These are phyloP conservation scores for Aspergillus funiculosus DNA, from an alignment of 495 filamentous ascomycete species.

Conservation along the genomic window DNA sequence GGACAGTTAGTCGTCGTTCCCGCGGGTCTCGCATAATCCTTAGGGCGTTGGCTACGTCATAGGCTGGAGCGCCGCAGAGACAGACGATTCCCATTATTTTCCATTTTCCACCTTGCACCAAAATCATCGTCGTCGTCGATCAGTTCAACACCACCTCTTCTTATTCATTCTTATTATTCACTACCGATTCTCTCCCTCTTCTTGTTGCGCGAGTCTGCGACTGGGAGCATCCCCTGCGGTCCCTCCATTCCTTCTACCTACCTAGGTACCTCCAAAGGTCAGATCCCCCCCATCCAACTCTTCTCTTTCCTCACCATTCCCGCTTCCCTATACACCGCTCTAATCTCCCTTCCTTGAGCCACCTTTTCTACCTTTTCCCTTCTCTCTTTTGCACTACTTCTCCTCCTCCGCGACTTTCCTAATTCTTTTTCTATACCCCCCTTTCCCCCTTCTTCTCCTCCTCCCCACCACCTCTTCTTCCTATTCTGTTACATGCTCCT, in stretches of 20 bases:
- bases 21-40: slow-evolving; percentile 18
- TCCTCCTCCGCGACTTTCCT: neutral
- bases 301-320: slow-evolving; percentile 17
- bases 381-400: slow-evolving; percentile 1
- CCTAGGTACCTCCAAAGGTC: no score
- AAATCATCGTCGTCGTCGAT: slow-evolving; percentile 27
- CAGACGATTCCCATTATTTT: slow-evolving; percentile 22
- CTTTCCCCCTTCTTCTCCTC: slow-evolving; percentile 1
- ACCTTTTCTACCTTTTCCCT: slow-evolving; percentile 10
- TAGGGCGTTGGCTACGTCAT: slow-evolving; percentile 36
- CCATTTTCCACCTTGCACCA: slow-evolving; percentile 15
- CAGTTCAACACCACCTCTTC: no score
- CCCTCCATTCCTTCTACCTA: slow-evolving; percentile 14
- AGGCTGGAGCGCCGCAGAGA: slow-evolving; percentile 24
- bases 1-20: slow-evolving; percentile 9
- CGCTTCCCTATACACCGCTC: slow-evolving; percentile 21
- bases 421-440: neutral
- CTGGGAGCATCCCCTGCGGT: slow-evolving; percentile 18
- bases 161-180: neutral
- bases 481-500: slow-evolving; percentile 3
- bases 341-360: slow-evolving; percentile 15
- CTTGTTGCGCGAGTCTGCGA: no score
- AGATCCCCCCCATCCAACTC: slow-evolving; percentile 20
- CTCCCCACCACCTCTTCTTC: neutral
- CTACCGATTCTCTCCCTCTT: neutral